Evolutionary conservation across 805 yeast species (phyloP), one percentile per base, ranked within the genome.

Genomic region (Wickerhamiella qilinensis): DNA sequence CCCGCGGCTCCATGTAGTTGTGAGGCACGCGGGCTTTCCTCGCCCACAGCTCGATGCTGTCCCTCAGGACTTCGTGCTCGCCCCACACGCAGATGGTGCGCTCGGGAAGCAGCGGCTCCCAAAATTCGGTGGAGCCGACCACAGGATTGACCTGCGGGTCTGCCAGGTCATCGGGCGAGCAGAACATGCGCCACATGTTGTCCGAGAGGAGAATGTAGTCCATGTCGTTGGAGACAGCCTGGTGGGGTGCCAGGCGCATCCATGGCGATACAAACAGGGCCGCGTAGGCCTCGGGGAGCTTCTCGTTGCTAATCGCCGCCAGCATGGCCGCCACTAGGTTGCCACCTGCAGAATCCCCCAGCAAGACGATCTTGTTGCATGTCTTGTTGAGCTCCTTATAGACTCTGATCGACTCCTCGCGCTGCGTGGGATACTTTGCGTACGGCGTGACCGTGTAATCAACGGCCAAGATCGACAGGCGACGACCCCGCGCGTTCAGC

Each of bases 321-420:
- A 20, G 9, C 9, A 48, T 30, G 14, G 38, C 39, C 7, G 48
- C 36, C 5, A 41, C 29, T 20, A 54, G 37, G 20, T 48, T 50
- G 1, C 49, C 57, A 30, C 58, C 57, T 2, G 56, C 58, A 11
- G 57, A 53, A 37, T 54, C 57, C 29, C 57, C 58, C 22, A 39
- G 37, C 8, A 48, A n/a, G 3, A 50, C 40, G 28, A 52, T 46
- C 30, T 48, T 40, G 34, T 42, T 35, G 28, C 46, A 41, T 1
- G 48, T 29, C 28, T 43, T 25, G 7, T 40, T 17, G 24, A 54
- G 35, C 22, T 38, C 41, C 15, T 41, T 35, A 38, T 43, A 52
- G 5, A 42, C 40, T n/a, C 20, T 22, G 2, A 42, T 42, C 7
- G 46, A 38, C 34, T 53, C 52, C 8, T 36, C 30, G 17, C 51